Conservation (phyloP, 768 basidiomycete species). For the Lactarius quietus region DNA sequence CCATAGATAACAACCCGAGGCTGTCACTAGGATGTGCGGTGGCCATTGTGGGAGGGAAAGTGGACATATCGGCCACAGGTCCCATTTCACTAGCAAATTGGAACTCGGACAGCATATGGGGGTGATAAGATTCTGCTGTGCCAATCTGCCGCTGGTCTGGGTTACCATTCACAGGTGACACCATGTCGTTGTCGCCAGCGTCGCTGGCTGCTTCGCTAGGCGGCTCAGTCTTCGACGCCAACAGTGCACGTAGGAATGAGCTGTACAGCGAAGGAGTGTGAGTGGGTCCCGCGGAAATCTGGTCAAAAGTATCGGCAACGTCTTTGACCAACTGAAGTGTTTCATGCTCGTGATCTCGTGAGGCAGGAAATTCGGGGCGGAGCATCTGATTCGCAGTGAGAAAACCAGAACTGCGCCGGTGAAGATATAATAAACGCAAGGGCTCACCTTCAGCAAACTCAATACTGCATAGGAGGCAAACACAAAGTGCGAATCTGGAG, state of each 20-base stretch:
- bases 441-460: slow-evolving; percentile 81
- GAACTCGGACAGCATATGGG: slow-evolving; percentile 48
- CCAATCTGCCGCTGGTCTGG: slow-evolving; percentile 11
- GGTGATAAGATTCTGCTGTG: slow-evolving; percentile 13
- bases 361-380: slow-evolving; percentile 77
- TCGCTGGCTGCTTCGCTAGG: slow-evolving; percentile 22
- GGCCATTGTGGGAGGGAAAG: slow-evolving; percentile 87
- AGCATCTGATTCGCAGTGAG: slow-evolving; percentile 51
- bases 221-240: slow-evolving; percentile 47
- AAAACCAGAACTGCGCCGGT: neutral
- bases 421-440: no score
- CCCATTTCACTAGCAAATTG: slow-evolving; percentile 83
- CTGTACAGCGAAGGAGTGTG: slow-evolving; percentile 93
- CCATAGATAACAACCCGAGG: slow-evolving; percentile 65
- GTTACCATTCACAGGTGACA: slow-evolving; percentile 17
- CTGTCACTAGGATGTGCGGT: slow-evolving; percentile 42
- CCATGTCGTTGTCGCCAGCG: slow-evolving; percentile 7
- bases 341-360: slow-evolving; percentile 68
- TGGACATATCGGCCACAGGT: slow-evolving; percentile 74
- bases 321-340: slow-evolving; percentile 71
- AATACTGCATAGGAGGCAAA: slow-evolving; percentile 90
- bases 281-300: slow-evolving; percentile 66
- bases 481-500: slow-evolving; percentile 89
- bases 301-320: slow-evolving; percentile 76
- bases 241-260: slow-evolving; percentile 73